These are phyloP conservation scores for Penicillium rolfsii DNA, from an alignment of 2,329 filamentous ascomycete species.

Conservation along the genomic window DNA sequence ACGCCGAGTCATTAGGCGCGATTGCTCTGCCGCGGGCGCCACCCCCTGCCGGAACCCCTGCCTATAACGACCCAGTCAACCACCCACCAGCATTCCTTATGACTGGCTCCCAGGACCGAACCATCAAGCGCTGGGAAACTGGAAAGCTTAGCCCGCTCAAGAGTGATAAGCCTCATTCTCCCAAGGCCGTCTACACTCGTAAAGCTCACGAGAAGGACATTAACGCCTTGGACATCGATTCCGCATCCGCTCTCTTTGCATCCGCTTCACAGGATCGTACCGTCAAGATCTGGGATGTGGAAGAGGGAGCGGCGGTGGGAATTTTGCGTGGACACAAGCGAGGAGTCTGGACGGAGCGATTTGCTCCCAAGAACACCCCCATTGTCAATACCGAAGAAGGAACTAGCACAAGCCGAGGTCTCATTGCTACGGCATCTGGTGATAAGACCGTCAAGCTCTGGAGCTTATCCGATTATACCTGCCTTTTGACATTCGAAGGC, in stretches of 20 bases:
- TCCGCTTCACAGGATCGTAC: slow-evolving; percentile 96
- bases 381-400: slow-evolving; percentile 72
- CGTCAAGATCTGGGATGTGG: slow-evolving; percentile 93
- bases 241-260: slow-evolving; percentile 77
- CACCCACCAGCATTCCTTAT: slow-evolving; percentile 83
- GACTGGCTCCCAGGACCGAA: slow-evolving; percentile 93
- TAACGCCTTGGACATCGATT: slow-evolving; percentile 85
- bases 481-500: slow-evolving; percentile 90
- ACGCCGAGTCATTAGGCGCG: slow-evolving; percentile 90
- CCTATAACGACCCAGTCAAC: slow-evolving; percentile 72
- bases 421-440: slow-evolving; percentile 87
- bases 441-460: slow-evolving; percentile 97
- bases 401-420: slow-evolving; percentile 72
- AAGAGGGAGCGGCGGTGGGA: slow-evolving; percentile 87
- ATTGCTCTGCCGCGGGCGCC: slow-evolving; percentile 75
- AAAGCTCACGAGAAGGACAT: slow-evolving; percentile 99
- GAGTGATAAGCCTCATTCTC: slow-evolving; percentile 38
- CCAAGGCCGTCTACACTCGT: slow-evolving; percentile 75
- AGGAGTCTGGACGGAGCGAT: slow-evolving; percentile 94
- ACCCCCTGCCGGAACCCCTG: slow-evolving; percentile 70
- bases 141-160: slow-evolving; percentile 60
- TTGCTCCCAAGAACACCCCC: slow-evolving; percentile 78
- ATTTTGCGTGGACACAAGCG: slow-evolving; percentile 90
- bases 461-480: slow-evolving; percentile 90
- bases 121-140: slow-evolving; percentile 91